Conservation (phyloP, 2,329 filamentous ascomycete species). For the Aspergillus sergii region DNA sequence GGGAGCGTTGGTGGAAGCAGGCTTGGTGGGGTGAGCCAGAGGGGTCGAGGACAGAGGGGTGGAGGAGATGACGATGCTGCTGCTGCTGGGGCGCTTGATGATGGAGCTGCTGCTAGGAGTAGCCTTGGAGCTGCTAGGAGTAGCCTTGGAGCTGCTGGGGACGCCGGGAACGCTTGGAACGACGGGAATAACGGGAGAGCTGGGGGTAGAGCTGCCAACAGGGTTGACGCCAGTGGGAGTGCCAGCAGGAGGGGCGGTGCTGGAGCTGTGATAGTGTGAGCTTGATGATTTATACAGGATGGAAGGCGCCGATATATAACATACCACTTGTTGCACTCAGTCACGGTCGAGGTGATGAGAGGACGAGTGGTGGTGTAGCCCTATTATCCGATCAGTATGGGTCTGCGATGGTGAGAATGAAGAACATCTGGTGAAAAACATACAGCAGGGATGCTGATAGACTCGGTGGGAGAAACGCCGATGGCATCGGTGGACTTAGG, state of each 20-base stretch:
- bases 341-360: slow-evolving; percentile 56
- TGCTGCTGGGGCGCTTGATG: slow-evolving; percentile 16
- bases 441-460: slow-evolving; percentile 70
- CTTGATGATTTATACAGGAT: not conserved
- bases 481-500: slow-evolving; percentile 66
- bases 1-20: slow-evolving; percentile 17
- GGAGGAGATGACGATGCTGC: slow-evolving; percentile 16
- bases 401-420: not conserved
- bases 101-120: slow-evolving; percentile 21
- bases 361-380: slow-evolving; percentile 62
- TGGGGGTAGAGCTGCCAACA: not conserved
- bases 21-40: not conserved
- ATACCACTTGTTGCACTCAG: slow-evolving; percentile 47
- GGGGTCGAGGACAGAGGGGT: slow-evolving; percentile 14
- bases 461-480: slow-evolving; percentile 58
- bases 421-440: slow-evolving; percentile 17
- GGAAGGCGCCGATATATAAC: slow-evolving; percentile 10
- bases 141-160: slow-evolving; percentile 7
- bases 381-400: slow-evolving; percentile 1
- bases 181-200: not conserved
- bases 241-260: slow-evolving; percentile 17
- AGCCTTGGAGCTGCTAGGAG: slow-evolving; percentile 7
- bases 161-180: not conserved
- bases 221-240: slow-evolving; percentile 20
- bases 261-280: slow-evolving; percentile 9